phyloP scores from a whole-genome alignment of 768 basidiomycete genomes.

The Termitomyces sp. region DNA sequence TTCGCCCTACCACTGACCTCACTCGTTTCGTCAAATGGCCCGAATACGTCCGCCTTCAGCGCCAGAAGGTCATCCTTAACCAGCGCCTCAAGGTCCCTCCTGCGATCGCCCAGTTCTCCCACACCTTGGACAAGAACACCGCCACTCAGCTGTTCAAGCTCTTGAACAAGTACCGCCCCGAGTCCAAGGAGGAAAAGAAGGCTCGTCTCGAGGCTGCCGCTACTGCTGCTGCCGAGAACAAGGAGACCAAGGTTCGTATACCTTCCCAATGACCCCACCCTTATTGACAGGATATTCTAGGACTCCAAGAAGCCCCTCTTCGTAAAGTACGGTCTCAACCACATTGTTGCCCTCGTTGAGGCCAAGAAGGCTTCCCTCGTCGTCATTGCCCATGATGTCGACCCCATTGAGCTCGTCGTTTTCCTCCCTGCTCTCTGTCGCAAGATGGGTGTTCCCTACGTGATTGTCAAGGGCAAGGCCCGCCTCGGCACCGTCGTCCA shows the following conservation, averaged over 20 bases:
- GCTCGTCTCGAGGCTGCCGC: conserved; percentile 79
- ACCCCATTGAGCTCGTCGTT: conserved; percentile 98
- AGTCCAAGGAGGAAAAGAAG: conserved; percentile 97
- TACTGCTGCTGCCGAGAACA: conserved; percentile 73
- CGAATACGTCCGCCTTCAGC: conserved; percentile 95
- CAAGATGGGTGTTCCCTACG: conserved; percentile 99
- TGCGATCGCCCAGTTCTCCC: conserved; percentile 96
- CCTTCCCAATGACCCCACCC: not conserved
- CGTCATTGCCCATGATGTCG: conserved; percentile 95
- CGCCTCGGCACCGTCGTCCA: conserved; percentile 97
- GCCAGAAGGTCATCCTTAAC: conserved; percentile 97
- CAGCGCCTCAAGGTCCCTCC: conserved; percentile 98
- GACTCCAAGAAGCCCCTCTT: conserved; percentile 93
- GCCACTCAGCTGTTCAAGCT: conserved; percentile 98
- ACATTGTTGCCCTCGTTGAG: conserved; percentile 92
- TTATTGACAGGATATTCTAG: conserved; percentile 23
- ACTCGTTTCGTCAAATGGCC: conserved; percentile 99
- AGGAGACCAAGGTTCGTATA: conserved; percentile 42
- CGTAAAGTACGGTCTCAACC: conserved; percentile 97
- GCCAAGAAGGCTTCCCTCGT: conserved; percentile 97
- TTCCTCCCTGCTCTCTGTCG: conserved; percentile 97
- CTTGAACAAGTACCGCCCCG: conserved; percentile 94
- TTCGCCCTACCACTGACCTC: conserved; percentile 84
- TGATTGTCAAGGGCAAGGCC: conserved; percentile 97
- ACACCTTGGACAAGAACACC: conserved; percentile 99